Evolutionary conservation across 2,329 filamentous ascomycete genomes (phyloP).

Genomic region (Fusarium ambrosium): DNA sequence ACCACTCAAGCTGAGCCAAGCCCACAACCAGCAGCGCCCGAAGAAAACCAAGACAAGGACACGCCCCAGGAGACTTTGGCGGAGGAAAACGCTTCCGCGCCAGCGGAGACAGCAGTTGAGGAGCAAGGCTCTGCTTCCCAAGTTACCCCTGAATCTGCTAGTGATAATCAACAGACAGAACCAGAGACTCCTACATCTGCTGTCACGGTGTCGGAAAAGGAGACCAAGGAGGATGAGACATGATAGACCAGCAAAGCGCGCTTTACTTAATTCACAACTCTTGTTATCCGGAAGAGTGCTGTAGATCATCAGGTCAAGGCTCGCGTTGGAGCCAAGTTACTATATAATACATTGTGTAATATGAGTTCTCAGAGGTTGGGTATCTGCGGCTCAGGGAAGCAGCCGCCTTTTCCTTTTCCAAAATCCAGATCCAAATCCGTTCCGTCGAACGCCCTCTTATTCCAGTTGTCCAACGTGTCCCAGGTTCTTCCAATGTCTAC

Average conservation of each 20-base stretch:
- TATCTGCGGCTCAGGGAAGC: neutral
- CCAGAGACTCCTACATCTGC: slow-evolving; percentile 13
- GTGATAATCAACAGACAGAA: slow-evolving; percentile 15
- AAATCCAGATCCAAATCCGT: neutral
- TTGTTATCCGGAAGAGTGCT: slow-evolving; percentile 12
- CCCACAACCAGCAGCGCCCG: slow-evolving; percentile 26
- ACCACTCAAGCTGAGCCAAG: slow-evolving; percentile 12
- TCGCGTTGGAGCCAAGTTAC: neutral
- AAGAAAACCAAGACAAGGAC: slow-evolving; percentile 38
- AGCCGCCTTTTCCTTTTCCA: slow-evolving; percentile 1
- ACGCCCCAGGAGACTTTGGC: slow-evolving; percentile 22
- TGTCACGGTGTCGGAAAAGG: slow-evolving; percentile 11
- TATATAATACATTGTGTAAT: slow-evolving; percentile 22
- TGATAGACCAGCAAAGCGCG: slow-evolving; percentile 19
- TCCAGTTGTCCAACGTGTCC: neutral
- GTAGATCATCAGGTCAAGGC: slow-evolving; percentile 6
- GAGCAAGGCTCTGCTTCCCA: slow-evolving; percentile 2
- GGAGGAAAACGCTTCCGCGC: slow-evolving; percentile 6
- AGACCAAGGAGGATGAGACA: slow-evolving; percentile 27
- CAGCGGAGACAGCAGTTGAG: slow-evolving; percentile 17
- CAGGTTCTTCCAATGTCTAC: neutral
- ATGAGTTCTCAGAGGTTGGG: neutral
- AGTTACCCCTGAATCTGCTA: slow-evolving; percentile 1
- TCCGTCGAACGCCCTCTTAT: slow-evolving; percentile 3
- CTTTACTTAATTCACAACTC: slow-evolving; percentile 16